phyloP scores from a whole-genome alignment of 768 basidiomycete species.

The Leccinum uliginosum region DNA sequence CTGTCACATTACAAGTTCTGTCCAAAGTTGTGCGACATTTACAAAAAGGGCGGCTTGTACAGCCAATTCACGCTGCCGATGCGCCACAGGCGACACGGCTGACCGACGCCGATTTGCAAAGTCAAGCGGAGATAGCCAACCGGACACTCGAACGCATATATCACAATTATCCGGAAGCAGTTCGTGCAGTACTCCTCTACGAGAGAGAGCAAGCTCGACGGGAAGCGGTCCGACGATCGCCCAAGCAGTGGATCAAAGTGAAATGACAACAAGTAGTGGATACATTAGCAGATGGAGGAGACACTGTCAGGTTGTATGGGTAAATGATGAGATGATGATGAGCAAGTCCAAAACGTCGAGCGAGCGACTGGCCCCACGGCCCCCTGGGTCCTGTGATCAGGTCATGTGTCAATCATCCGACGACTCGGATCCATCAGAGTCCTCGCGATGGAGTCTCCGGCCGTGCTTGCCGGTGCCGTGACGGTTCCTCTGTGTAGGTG shows the following conservation, averaged over 20 bases:
- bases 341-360: slow-evolving; percentile 9
- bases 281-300: slow-evolving; percentile 26
- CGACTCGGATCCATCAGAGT: slow-evolving; percentile 63
- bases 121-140: slow-evolving; percentile 31
- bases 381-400: slow-evolving; percentile 2
- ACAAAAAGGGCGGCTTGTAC: slow-evolving; percentile 44
- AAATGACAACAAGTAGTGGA: slow-evolving; percentile 13
- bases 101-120: slow-evolving; percentile 21
- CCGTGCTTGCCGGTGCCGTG: slow-evolving; percentile 65
- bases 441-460: slow-evolving; percentile 53
- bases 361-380: not conserved
- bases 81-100: slow-evolving; percentile 19
- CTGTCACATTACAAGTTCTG: slow-evolving; percentile 43
- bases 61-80: slow-evolving; percentile 32
- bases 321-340: slow-evolving; percentile 17
- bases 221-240: slow-evolving; percentile 11
- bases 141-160: slow-evolving; percentile 44
- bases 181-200: slow-evolving; percentile 31
- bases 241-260: slow-evolving; percentile 18
- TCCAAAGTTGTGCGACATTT: slow-evolving; percentile 45
- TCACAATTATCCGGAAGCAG: slow-evolving; percentile 46
- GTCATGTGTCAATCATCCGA: slow-evolving; percentile 53
- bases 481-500: slow-evolving; percentile 62
- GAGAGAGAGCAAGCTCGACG: slow-evolving; percentile 30
- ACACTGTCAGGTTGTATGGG: slow-evolving; percentile 18